phyloP scores from a whole-genome alignment of 352 stramenopile genomes.

The Halophytophthora batemanensis region DNA sequence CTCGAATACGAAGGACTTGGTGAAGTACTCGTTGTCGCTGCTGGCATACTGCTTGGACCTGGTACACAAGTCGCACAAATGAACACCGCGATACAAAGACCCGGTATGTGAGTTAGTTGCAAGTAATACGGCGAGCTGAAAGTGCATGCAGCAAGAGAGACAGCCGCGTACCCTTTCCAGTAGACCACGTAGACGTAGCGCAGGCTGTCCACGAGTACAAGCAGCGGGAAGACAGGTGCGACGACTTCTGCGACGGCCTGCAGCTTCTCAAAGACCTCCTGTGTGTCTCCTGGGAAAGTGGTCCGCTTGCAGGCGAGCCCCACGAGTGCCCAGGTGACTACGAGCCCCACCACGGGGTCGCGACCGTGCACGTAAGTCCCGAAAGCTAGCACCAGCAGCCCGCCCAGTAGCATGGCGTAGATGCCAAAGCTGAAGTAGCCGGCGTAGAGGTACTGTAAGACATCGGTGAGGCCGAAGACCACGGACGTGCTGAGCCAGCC shows the following conservation, averaged over 20 bases:
- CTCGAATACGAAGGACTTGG: constrained; percentile 49
- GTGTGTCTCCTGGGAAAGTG: constrained; percentile 35
- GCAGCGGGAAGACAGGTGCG: constrained; percentile 39
- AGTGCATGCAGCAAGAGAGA: not conserved
- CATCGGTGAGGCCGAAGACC: constrained; percentile 41
- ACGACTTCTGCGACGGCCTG: constrained; percentile 44
- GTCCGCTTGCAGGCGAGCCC: constrained; percentile 36
- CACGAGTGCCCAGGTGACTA: constrained; percentile 43
- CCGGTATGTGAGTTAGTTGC: too few species aligned
- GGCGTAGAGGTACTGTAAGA: constrained; percentile 45
- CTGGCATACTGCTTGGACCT: too few species aligned
- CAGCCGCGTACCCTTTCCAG: constrained; percentile 41
- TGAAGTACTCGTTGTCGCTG: constrained; percentile 38
- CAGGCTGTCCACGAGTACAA: constrained; percentile 38
- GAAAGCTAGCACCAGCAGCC: constrained; percentile 43
- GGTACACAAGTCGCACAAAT: too few species aligned
- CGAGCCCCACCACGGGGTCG: constrained; percentile 46
- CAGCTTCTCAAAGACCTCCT: constrained; percentile 45
- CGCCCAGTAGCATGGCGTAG: constrained; percentile 39
- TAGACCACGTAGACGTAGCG: constrained; percentile 46
- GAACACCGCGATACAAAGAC: too few species aligned
- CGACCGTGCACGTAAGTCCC: constrained; percentile 45
- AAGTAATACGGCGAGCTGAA: not conserved
- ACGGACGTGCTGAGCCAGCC: constrained; percentile 48
- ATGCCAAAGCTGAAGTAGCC: constrained; percentile 43